Base-by-base conservation (phyloP, 495 filamentous ascomycete species). In the Lasiosphaeris hirsuta region DNA sequence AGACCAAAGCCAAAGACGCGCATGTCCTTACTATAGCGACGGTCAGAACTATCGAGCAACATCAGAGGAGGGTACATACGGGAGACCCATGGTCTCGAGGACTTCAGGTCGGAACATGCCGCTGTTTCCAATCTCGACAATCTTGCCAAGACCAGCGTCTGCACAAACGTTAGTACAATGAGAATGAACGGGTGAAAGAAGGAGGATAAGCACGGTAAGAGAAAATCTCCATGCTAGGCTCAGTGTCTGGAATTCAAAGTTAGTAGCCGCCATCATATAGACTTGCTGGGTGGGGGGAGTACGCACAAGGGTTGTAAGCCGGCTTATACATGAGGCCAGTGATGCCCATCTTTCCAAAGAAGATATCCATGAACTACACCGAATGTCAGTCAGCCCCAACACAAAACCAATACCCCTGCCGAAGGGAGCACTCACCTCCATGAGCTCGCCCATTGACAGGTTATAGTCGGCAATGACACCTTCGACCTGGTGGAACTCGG, bases 61-160 rank as follows among this genome's bases (percentile, higher is more conserved):
- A 30, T 30, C 5, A 30, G 23, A 30, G 23, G 23, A 30, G 23
- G 23, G 5, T 30, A 30, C 23, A 5, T 30, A 30, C 15, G 92
- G 92, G 60, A 96, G 71, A 41, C 92, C 92, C 88, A 95, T 92
- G 6, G 77, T 57, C 66, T 71, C 46, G 65, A 98, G 70, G 91
- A 97, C 96, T 75, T 97, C 94, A 18, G 94, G 91, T 55, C 94
- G 79, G 84, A 98, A 98, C 90, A 96, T 97, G 57, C 94, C 93
- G 63, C 87, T 91, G 73, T 98, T 98, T 35, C 94, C 94, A 72
- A 98, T 98, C 75, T 98, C 92, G 15, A 96, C 88, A 80, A 90
- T 89, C 76, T 95, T 96, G 56, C 83, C 83, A 40, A 98, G 80
- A 8, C 94, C 94, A 56, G 87, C 84, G 74, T 97, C 23, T 30